A percentile compares a stretch with the other conserved stretches of the same genome.
phyloP scores from a whole-genome alignment of 2,329 filamentous ascomycete species.

The Microcyclospora pomicola region DNA sequence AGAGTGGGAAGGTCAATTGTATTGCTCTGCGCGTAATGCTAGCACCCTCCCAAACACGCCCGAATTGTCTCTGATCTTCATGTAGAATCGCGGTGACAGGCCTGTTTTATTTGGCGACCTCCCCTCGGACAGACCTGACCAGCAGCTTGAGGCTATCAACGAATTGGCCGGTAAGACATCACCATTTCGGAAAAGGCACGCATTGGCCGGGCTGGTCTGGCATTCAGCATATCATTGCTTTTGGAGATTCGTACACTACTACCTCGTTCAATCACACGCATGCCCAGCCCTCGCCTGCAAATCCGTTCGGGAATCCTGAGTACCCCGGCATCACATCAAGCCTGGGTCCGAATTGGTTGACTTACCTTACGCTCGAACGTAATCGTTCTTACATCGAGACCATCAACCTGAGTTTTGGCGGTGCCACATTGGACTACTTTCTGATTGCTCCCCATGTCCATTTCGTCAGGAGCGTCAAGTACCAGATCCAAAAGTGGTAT shows the following conservation, averaged over 20 bases:
- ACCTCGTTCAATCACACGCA: conserved; percentile 43
- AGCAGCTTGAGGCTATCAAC: no score
- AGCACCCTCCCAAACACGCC: no score
- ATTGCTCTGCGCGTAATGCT: no score
- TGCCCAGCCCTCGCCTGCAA: conserved; percentile 37
- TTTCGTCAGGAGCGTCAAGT: conserved; percentile 36
- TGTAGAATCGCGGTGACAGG: no score
- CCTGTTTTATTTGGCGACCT: no score
- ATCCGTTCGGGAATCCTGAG: conserved; percentile 48
- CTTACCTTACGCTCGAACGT: conserved; percentile 32
- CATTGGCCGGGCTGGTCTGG: conserved; percentile 13
- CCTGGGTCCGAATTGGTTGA: conserved; percentile 43
- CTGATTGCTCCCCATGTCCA: conserved; percentile 39
- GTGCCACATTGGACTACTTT: conserved; percentile 29
- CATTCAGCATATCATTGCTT: conserved; percentile 15
- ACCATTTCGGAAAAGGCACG: no score
- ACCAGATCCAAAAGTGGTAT: conserved; percentile 36
- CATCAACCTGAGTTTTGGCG: conserved; percentile 39
- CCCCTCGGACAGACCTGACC: no score
- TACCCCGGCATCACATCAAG: conserved; percentile 29
- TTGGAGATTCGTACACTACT: conserved; percentile 43
- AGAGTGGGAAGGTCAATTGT: no score
- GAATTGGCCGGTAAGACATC: no score
- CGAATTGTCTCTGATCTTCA: no score
- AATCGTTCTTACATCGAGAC: conserved; percentile 34